Evolutionary conservation across 306 rosid species (phyloP).

Genomic region (Castanea sativa): DNA sequence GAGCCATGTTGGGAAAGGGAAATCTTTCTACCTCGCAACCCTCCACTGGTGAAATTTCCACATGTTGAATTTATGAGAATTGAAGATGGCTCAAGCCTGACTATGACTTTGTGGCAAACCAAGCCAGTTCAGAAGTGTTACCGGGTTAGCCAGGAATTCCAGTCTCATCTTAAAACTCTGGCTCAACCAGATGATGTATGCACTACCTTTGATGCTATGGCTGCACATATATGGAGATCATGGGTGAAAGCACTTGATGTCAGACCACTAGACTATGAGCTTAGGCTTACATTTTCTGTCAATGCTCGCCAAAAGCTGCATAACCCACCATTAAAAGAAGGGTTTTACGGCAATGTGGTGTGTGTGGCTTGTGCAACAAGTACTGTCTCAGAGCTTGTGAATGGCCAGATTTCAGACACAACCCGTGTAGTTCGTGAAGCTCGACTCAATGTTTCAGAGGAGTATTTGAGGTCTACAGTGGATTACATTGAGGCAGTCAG

Average conservation of each 20-base stretch:
- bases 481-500: constrained; percentile 65
- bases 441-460: constrained; percentile 56
- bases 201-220: constrained; percentile 82
- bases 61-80: constrained; percentile 80
- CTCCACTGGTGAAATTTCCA: constrained; percentile 60
- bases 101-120: constrained; percentile 54
- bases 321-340: constrained; percentile 59
- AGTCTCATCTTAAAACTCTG: constrained; percentile 41
- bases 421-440: constrained; percentile 62
- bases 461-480: constrained; percentile 74
- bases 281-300: constrained; percentile 77
- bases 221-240: constrained; percentile 88
- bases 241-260: constrained; percentile 91
- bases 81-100: constrained; percentile 72
- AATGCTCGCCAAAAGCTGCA: constrained; percentile 61
- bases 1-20: constrained; percentile 77
- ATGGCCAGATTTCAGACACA: constrained; percentile 44
- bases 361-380: constrained; percentile 71
- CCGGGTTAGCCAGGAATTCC: constrained; percentile 63
- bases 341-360: constrained; percentile 82
- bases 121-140: constrained; percentile 77
- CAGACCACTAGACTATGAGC: constrained; percentile 55
- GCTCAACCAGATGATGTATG: constrained; percentile 54
- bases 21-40: constrained; percentile 57
- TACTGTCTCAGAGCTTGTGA: constrained; percentile 52